These are phyloP conservation scores for Aspergillus pseudonomiae DNA, from an alignment of 2,329 filamentous ascomycete species.

Conservation along the genomic window DNA sequence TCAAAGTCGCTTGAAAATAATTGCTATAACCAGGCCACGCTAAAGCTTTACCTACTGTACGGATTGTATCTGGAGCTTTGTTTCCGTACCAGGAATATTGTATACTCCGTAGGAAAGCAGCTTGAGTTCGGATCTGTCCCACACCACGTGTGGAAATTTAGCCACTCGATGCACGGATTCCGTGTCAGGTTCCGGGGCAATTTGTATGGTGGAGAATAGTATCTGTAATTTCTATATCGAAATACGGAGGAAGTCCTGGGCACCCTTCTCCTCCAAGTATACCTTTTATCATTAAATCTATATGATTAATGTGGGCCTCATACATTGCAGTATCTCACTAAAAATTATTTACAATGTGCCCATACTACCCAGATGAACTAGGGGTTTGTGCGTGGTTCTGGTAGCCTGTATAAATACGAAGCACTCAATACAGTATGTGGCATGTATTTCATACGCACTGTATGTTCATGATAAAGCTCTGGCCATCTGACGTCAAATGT, in stretches of 20 bases:
- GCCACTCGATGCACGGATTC: conserved; percentile 21
- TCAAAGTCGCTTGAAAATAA: background rate
- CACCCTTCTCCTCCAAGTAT: background rate
- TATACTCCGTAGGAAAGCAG: conserved; percentile 1
- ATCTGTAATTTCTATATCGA: background rate
- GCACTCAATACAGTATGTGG: background rate
- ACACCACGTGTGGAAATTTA: conserved; percentile 36
- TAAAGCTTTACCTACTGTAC: background rate
- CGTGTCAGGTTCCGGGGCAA: conserved; percentile 1
- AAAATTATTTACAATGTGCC: background rate
- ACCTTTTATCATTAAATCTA: background rate
- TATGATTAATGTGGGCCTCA: background rate
- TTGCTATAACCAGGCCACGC: background rate
- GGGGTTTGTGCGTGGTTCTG: background rate
- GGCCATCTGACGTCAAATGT: conserved; percentile 25
- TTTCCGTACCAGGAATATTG: background rate
- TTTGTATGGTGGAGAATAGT: background rate
- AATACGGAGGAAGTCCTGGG: background rate
- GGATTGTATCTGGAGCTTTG: background rate
- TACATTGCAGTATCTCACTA: background rate
- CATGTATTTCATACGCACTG: background rate
- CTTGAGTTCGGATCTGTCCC: conserved; percentile 26
- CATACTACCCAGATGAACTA: background rate
- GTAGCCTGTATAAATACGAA: background rate
- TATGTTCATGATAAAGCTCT: conserved; percentile 10